phyloP scores from a whole-genome alignment of 73 alveolate species.

The Tetrahymena elliotti region DNA sequence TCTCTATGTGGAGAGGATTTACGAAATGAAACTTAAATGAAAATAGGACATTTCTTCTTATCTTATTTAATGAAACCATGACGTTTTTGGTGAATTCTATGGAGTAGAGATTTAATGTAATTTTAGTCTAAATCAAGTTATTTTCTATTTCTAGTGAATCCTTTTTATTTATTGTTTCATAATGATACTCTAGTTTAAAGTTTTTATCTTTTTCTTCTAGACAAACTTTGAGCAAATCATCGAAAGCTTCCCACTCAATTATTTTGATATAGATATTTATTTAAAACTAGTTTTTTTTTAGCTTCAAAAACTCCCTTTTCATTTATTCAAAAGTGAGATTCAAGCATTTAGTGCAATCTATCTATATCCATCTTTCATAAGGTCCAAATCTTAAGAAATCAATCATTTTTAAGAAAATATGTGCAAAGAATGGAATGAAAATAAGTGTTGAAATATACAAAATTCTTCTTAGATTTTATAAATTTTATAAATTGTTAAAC shows the following conservation, averaged over 20 bases:
- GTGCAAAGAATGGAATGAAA: not conserved
- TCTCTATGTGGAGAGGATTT: not conserved
- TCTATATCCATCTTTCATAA: not conserved
- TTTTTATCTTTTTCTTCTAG: not conserved
- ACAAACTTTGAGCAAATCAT: not conserved
- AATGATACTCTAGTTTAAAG: not conserved
- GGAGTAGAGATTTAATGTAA: not conserved
- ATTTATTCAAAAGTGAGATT: not conserved
- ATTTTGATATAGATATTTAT: not conserved
- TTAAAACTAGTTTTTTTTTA: not conserved
- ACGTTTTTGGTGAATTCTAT: not conserved
- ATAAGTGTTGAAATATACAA: not conserved
- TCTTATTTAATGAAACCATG: not conserved
- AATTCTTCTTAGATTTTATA: not conserved
- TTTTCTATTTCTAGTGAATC: not conserved
- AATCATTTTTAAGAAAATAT: not conserved
- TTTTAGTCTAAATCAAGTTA: not conserved
- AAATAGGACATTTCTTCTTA: not conserved
- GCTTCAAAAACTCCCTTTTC: not conserved
- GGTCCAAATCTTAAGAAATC: not conserved
- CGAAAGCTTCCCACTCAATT: not conserved
- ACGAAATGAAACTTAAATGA: not conserved
- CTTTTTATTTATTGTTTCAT: not conserved
- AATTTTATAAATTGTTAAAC: not conserved
- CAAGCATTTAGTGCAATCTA: not conserved